Conservation (phyloP, 345 rosid species). For the Microthlaspi erraticum region DNA sequence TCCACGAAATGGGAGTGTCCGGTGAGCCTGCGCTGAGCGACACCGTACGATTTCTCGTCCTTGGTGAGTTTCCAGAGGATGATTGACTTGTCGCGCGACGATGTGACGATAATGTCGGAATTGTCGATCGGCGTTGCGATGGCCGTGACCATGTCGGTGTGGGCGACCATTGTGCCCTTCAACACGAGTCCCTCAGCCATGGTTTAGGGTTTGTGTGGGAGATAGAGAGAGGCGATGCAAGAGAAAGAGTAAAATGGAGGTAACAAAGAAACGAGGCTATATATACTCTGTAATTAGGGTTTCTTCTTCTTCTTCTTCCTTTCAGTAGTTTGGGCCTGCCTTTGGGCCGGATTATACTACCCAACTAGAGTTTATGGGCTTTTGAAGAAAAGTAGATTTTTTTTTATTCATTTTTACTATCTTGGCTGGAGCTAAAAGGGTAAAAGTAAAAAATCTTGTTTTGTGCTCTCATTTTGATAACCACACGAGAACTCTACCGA, state of each 20-base stretch:
- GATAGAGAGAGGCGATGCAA: conserved; percentile 23
- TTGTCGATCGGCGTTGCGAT: conserved; percentile 88
- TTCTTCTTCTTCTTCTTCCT: neutral
- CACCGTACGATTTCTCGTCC: conserved; percentile 70
- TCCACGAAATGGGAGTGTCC: conserved; percentile 93
- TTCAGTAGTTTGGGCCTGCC: neutral
- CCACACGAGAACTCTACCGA: conserved; percentile 20
- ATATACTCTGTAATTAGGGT: conserved; percentile 31
- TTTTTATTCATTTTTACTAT: neutral
- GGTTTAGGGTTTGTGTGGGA: conserved; percentile 14
- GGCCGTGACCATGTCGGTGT: conserved; percentile 92
- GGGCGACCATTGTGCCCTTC: conserved; percentile 81
- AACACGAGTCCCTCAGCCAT: conserved; percentile 76
- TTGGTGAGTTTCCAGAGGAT: conserved; percentile 82
- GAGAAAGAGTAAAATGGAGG: neutral
- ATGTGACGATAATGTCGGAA: conserved; percentile 75
- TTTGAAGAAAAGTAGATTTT: neutral
- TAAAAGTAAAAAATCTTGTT: too few relatives aligned
- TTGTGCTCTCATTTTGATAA: too few relatives aligned
- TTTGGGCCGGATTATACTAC: neutral
- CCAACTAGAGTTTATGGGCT: conserved; percentile 7
- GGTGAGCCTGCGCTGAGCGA: conserved; percentile 78
- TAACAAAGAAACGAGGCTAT: neutral
- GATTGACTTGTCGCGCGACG: conserved; percentile 94
- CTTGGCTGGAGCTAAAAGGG: too few relatives aligned